Percentiles rank a stretch among this genome's conserved stretches.
Evolutionary conservation across 352 stramenopile genomes (phyloP).

Genomic region (Phytophthora litchii): DNA sequence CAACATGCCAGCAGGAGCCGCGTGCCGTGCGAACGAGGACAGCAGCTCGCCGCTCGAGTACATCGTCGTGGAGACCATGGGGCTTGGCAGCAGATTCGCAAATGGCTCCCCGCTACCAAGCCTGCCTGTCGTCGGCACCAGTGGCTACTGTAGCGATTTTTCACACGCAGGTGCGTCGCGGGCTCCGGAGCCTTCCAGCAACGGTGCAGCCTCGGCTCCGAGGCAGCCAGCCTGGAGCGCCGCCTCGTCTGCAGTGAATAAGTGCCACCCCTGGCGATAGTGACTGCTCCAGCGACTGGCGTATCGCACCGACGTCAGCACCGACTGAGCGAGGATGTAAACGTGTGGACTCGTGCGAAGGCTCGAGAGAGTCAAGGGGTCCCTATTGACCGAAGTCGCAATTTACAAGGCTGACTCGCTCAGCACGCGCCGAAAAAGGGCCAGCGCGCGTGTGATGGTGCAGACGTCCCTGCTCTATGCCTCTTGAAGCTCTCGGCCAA

Average conservation of each 20-base stretch:
- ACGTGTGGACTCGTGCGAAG: neutral
- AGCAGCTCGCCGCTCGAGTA: slow-evolving; percentile 39
- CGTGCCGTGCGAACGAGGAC: slow-evolving; percentile 34
- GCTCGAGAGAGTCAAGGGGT: slow-evolving; percentile 1
- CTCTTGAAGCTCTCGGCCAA: slow-evolving; percentile 6
- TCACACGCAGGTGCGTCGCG: slow-evolving; percentile 19
- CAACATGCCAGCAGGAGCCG: slow-evolving; percentile 8
- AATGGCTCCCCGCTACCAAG: slow-evolving; percentile 25
- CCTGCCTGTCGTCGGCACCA: slow-evolving; percentile 4
- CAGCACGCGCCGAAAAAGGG: neutral
- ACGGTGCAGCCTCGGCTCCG: slow-evolving; percentile 10
- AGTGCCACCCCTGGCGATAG: slow-evolving; percentile 2
- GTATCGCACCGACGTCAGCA: slow-evolving; percentile 2
- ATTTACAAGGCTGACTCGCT: slow-evolving; percentile 10
- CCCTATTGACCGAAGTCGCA: neutral
- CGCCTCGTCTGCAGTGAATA: slow-evolving; percentile 13
- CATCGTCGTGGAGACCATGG: slow-evolving; percentile 37
- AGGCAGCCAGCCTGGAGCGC: slow-evolving; percentile 7
- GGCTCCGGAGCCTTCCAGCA: slow-evolving; percentile 22
- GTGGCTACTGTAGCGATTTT: slow-evolving; percentile 20
- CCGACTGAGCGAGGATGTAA: neutral
- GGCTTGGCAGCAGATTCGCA: slow-evolving; percentile 33
- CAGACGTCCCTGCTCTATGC: slow-evolving; percentile 3
- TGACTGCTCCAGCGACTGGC: slow-evolving; percentile 1
- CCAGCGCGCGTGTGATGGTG: neutral